Evolutionary conservation across 257 asterid genomes (phyloP), one percentile per base, ranked within the genome.

Genomic region (Fraxinus quadrangulata): DNA sequence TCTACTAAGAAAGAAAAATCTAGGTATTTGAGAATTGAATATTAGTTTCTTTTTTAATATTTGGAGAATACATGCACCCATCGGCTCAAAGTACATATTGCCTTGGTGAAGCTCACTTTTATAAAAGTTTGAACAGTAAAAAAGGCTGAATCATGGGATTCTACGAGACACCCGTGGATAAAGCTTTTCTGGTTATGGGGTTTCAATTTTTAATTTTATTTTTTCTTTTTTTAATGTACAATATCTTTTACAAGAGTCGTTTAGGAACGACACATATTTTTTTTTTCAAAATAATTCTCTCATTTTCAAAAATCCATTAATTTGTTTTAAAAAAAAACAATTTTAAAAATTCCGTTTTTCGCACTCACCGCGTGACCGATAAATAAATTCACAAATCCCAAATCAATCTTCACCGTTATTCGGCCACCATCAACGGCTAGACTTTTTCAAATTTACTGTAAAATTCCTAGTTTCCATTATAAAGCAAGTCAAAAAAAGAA

Each of bases 301-400:
- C 51, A 12, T 42, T 42, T 42, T 3, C 5, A 42, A 42, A 42
- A 42, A 42, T 13, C 16, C 14, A 40, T 40, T 40, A 10, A 10
- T 47, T 45, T 45, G 5, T 13, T 47, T 47, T 3, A 0, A 12
- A 3, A 14, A 47, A 13, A 5, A 16, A 47, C n/a, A 12, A 3
- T 47, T 47, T 47, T 2, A 12, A 47, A 47, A 47, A 14, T 47
- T 45, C 13, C 61, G 72, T 80, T 37, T 71, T 71, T 82, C 70
- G 40, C 47, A 34, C 71, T 72, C 81, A 11, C 65, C 81, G 78
- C 78, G 82, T 77, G 34, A 79, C 79, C 42, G 26, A 45, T 51
- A 40, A 78, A 59, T 36, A 7, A 65, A 42, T 26, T 72, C 72
- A 40, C 23, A 14, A 30, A 39, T 42, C 71, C 23, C 39, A 70